Evolutionary conservation across 169 alveolate species (phyloP).

Genomic region (Eimeria praecox): DNA sequence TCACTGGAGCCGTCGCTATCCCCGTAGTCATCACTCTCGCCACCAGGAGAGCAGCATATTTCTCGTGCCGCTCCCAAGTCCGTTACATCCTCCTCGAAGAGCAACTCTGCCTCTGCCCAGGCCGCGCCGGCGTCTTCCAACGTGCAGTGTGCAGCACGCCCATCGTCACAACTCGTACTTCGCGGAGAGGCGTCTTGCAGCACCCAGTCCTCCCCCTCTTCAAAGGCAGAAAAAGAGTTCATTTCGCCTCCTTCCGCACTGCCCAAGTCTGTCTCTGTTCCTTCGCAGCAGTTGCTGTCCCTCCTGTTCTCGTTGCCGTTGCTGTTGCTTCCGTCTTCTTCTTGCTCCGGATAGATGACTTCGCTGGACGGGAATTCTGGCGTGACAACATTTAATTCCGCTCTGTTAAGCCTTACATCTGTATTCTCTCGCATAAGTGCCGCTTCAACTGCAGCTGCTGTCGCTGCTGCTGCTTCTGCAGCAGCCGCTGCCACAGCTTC

Average conservation of each 20-base stretch:
- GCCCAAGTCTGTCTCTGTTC: background rate
- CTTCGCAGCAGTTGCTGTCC: background rate
- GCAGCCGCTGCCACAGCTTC: background rate
- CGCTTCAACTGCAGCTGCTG: background rate
- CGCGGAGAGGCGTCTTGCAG: background rate
- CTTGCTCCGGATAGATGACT: background rate
- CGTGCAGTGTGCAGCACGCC: background rate
- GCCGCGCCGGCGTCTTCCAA: background rate
- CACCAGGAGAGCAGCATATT: background rate
- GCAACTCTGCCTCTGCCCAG: background rate
- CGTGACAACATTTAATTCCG: background rate
- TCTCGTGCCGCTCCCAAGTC: background rate
- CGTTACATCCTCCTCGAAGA: background rate
- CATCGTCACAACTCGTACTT: background rate
- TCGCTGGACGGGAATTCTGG: background rate
- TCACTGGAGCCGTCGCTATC: background rate
- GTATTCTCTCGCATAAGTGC: background rate
- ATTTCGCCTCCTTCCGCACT: background rate
- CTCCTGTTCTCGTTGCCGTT: background rate
- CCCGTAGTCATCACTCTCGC: background rate
- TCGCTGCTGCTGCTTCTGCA: background rate
- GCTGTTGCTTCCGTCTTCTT: background rate
- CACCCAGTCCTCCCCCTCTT: background rate
- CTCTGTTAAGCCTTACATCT: background rate
- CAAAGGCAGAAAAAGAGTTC: background rate